Evolutionary conservation across 2,329 filamentous ascomycete genomes (phyloP).

Genomic region (Nigrospora osmanthi): DNA sequence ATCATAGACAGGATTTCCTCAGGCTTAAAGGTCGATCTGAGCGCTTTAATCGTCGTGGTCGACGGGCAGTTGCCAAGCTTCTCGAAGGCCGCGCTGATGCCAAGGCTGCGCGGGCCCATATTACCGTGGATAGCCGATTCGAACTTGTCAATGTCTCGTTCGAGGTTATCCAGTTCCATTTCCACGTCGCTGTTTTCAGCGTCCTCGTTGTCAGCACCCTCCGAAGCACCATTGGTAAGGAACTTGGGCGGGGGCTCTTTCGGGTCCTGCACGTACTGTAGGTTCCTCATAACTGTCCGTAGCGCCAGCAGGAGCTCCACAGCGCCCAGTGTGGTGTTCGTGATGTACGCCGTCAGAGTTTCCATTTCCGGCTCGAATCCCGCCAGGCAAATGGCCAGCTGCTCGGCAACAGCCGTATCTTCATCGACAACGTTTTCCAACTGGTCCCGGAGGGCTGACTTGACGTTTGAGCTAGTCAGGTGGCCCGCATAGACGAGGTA

Average conservation of each 20-base stretch:
- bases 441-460: slow-evolving; percentile 46
- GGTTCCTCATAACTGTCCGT: slow-evolving; percentile 58
- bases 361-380: slow-evolving; percentile 62
- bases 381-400: slow-evolving; percentile 54
- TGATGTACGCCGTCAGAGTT: slow-evolving; percentile 57
- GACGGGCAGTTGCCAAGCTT: slow-evolving; percentile 62
- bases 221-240: slow-evolving; percentile 17
- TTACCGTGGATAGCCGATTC: slow-evolving; percentile 61
- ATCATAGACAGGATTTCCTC: slow-evolving; percentile 66
- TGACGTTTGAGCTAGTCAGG: slow-evolving; percentile 50
- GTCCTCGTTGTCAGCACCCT: slow-evolving; percentile 19
- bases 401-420: slow-evolving; percentile 45
- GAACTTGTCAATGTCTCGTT: slow-evolving; percentile 59
- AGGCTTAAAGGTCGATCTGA: slow-evolving; percentile 56
- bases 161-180: slow-evolving; percentile 52
- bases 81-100: slow-evolving; percentile 59
- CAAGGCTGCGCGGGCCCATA: slow-evolving; percentile 52
- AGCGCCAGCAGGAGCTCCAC: slow-evolving; percentile 61
- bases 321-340: slow-evolving; percentile 56
- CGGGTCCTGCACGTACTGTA: slow-evolving; percentile 48
- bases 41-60: slow-evolving; percentile 49
- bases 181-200: slow-evolving; percentile 24
- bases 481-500: slow-evolving; percentile 55
- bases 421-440: slow-evolving; percentile 32
- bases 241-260: slow-evolving; percentile 22